Evolutionary conservation across 768 basidiomycete species (phyloP).

Genomic region (Amanita pseudoporphyria): DNA sequence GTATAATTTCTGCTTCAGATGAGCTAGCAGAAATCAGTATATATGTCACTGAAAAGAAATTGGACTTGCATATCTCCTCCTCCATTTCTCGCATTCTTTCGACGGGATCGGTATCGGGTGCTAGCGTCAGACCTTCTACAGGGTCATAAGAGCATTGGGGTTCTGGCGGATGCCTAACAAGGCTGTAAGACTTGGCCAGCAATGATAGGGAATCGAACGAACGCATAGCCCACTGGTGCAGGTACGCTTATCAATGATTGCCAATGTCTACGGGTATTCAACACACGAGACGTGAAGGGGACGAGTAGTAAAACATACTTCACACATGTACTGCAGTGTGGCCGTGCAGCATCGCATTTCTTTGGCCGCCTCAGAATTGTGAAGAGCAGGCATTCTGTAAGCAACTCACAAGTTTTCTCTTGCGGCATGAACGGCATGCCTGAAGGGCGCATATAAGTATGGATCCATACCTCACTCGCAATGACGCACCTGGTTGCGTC

Average conservation of each 20-base stretch:
- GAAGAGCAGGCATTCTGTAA: neutral
- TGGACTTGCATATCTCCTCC: conserved; percentile 54
- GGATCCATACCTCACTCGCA: neutral
- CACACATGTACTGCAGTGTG: conserved; percentile 78
- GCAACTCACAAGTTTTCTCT: conserved; percentile 68
- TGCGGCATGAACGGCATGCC: conserved; percentile 79
- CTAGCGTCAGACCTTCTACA: conserved; percentile 69
- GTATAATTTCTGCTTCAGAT: conserved; percentile 52
- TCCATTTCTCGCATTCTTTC: conserved; percentile 73
- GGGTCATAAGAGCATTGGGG: conserved; percentile 84
- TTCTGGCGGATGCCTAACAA: conserved; percentile 66
- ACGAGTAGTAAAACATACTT: conserved; percentile 43
- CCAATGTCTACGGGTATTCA: conserved; percentile 49
- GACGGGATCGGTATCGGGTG: conserved; percentile 68
- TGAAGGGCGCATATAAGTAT: conserved; percentile 18
- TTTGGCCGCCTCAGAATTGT: conserved; percentile 18
- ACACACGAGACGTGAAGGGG: conserved; percentile 1
- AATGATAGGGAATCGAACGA: conserved; percentile 20
- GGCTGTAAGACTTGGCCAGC: conserved; percentile 7
- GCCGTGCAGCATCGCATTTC: conserved; percentile 87
- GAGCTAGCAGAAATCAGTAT: conserved; percentile 30
- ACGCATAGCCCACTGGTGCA: conserved; percentile 81
- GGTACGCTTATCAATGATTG: conserved; percentile 75
- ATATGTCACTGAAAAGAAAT: neutral
- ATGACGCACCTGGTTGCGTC: conserved; percentile 60